Percentiles rank a stretch among this genome's conserved stretches.
Evolutionary conservation across 73 alveolate genomes (phyloP).

Genomic region (Tetrahymena thermophila): DNA sequence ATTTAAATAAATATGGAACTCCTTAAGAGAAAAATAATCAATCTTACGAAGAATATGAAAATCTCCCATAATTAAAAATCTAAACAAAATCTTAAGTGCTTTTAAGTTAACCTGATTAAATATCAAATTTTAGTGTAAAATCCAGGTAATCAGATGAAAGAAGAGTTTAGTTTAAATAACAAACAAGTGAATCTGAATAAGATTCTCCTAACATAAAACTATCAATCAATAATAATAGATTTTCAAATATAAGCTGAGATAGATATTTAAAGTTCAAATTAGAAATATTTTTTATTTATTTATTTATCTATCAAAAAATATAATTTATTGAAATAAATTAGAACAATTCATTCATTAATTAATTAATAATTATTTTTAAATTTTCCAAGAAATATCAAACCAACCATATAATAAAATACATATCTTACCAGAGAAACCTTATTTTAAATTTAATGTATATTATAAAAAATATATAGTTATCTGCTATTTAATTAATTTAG

Average conservation of each 20-base stretch:
- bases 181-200: not conserved
- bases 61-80: not conserved
- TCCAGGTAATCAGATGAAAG: not conserved
- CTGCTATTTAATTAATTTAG: too few species aligned
- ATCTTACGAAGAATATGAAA: not conserved
- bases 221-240: not conserved
- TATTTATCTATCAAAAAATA: too few species aligned
- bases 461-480: too few species aligned
- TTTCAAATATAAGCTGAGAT: not conserved
- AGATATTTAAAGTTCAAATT: too few species aligned
- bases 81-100: not conserved
- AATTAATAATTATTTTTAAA: too few species aligned
- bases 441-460: too few species aligned
- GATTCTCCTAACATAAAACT: not conserved
- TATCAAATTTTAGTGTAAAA: not conserved
- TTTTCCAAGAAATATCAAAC: too few species aligned
- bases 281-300: too few species aligned
- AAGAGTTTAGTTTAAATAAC: not conserved
- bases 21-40: not conserved
- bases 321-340: too few species aligned
- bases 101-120: not conserved
- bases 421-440: too few species aligned
- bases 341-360: too few species aligned
- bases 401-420: too few species aligned
- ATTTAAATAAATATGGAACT: not conserved